Conservation (phyloP, 2,329 filamentous ascomycete genomes). For the Alternaria rosae region DNA sequence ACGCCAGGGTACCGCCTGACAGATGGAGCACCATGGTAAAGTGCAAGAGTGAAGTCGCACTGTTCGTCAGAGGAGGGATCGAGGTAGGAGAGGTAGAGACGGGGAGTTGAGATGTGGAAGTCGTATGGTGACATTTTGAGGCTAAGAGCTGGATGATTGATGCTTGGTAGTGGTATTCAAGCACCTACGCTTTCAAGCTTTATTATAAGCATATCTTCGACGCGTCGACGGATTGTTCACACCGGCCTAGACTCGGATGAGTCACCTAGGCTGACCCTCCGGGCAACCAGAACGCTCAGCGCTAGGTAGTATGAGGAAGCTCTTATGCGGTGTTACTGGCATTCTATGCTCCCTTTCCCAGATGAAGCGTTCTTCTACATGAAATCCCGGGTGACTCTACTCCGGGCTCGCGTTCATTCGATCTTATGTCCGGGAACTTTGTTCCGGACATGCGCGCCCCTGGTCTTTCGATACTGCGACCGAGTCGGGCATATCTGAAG, state of each 20-base stretch:
- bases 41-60: constrained; percentile 18
- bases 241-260: background rate
- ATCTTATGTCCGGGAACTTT: background rate
- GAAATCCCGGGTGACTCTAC: background rate
- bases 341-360: background rate
- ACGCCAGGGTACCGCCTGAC: background rate
- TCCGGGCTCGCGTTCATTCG: background rate
- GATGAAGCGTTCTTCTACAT: background rate
- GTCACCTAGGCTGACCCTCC: background rate
- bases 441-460: background rate
- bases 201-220: background rate
- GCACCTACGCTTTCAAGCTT: background rate
- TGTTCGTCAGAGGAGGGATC: constrained; percentile 22
- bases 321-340: background rate
- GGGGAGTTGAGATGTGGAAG: constrained; percentile 69
- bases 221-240: background rate
- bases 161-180: background rate
- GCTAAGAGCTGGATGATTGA: background rate
- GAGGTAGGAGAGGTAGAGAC: constrained; percentile 29
- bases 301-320: constrained; percentile 9
- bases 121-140: constrained; percentile 44
- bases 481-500: background rate
- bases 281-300: constrained; percentile 1
- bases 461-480: background rate
- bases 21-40: constrained; percentile 6